Base-by-base conservation (phyloP, 345 rosid species). In the Noccaea caerulescens region DNA sequence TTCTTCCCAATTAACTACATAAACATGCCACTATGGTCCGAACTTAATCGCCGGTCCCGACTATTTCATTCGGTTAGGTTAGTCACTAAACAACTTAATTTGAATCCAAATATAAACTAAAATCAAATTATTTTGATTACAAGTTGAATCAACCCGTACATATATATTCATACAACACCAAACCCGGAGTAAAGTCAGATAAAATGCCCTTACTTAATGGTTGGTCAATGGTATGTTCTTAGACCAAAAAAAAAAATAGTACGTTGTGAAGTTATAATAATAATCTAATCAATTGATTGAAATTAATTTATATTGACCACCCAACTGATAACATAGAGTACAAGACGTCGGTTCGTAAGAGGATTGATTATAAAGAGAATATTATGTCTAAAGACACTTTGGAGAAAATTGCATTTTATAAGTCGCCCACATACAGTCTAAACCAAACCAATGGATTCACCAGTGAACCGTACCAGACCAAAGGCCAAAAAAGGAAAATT, bases 11-110 rank as follows among this genome's bases (percentile, higher is more conserved):
- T 72, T 80, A 64, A 64, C 85, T 80, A 88, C 92, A 62, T 8
- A 23, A 0, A 5, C 2, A 52, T 80, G 83, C 88, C 95, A 85
- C 84, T 65, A 23, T 25, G 53, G 71, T 76, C 53, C 23, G 52
- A 55, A 68, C 34, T 61, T 42, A 60, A 60, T 50, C 56, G 7
- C 56, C 55, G 55, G 25, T 47, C 1, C 6, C 6, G 30, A 58
- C 25, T 49, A 3, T 72, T 73, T 16, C 38, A 16, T 23, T 12
- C 46, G 63, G 71, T 56, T 55, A 3, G n/a, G 11, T 34, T 43
- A 9, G 4, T 51, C 0, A 20, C 38, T 18, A 43, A 16, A 18
- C 12, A 12, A 52, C 33, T 53, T 0, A 8, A 9, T 16, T 16
- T 16, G 45, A 57, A 37, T 20, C 30, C 6, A 6, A 10, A 54